A percentile compares a stretch with the other conserved stretches of the same genome.
Evolutionary conservation across 164 flowering plant species (phyloP).

Genomic region (Echeveria elegans): DNA sequence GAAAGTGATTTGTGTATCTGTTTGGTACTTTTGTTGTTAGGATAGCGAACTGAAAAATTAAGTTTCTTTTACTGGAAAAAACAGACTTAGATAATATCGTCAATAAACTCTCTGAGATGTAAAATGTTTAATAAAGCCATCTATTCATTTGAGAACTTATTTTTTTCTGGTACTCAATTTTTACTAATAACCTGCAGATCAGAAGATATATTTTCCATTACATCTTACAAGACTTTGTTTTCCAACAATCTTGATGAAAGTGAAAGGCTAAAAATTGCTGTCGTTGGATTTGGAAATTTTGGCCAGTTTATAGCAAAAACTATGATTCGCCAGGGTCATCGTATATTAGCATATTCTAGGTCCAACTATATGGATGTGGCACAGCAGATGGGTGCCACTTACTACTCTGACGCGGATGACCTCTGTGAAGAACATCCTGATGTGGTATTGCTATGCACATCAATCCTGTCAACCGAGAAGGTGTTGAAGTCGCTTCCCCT

Average conservation of each 20-base stretch:
- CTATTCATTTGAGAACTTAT: not conserved
- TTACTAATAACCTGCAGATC: constrained; percentile 13
- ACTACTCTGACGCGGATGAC: constrained; percentile 42
- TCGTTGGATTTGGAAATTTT: constrained; percentile 72
- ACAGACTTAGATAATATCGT: too few relatives aligned
- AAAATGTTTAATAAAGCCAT: not conserved
- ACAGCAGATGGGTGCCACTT: constrained; percentile 34
- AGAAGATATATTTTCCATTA: constrained; percentile 17
- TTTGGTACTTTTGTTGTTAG: not conserved
- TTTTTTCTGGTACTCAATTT: not conserved
- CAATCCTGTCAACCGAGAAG: constrained; percentile 44
- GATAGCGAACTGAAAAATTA: too few relatives aligned
- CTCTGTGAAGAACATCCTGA: constrained; percentile 82
- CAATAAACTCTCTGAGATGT: too few relatives aligned
- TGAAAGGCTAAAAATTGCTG: constrained; percentile 51
- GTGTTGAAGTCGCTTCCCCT: constrained; percentile 48
- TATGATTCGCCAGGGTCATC: constrained; percentile 54
- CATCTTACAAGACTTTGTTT: constrained; percentile 17
- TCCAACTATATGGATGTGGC: constrained; percentile 43
- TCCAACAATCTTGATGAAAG: constrained; percentile 15
- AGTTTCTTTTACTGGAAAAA: too few relatives aligned
- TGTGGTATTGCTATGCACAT: constrained; percentile 42
- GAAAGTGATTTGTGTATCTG: not conserved
- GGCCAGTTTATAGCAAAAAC: constrained; percentile 75
- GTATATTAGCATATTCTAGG: constrained; percentile 55